Conservation (phyloP, 331 rosid species). For the Quercus phellos region DNA sequence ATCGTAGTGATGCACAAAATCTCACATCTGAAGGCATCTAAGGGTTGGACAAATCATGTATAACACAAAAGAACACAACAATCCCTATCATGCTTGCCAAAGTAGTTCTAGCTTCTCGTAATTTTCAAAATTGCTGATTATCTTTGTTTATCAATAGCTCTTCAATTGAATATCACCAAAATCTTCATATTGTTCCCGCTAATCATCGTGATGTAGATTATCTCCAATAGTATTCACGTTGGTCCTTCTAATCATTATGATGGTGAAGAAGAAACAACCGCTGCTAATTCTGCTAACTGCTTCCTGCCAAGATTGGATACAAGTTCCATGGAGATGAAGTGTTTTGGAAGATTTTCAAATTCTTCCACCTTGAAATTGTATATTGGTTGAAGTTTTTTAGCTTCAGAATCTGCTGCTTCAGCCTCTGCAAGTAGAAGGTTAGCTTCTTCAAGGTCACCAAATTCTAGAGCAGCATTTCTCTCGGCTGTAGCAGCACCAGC, state of each 20-base stretch:
- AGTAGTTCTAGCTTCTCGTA: background rate
- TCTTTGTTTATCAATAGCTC: background rate
- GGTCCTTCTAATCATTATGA: slow-evolving; percentile 19
- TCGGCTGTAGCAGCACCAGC: slow-evolving; percentile 69
- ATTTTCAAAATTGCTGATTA: background rate
- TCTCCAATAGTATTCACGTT: background rate
- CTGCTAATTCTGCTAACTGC: slow-evolving; percentile 64
- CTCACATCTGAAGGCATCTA: background rate
- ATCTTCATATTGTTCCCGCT: too few species aligned
- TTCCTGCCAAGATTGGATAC: slow-evolving; percentile 53
- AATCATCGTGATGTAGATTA: background rate
- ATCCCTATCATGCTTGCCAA: background rate
- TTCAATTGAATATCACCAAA: background rate
- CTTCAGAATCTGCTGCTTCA: slow-evolving; percentile 69
- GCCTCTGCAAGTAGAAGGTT: slow-evolving; percentile 69
- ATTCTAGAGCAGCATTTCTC: slow-evolving; percentile 55
- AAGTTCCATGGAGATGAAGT: slow-evolving; percentile 69
- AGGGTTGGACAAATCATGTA: background rate
- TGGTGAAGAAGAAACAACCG: slow-evolving; percentile 25
- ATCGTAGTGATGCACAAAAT: background rate
- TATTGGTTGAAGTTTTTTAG: slow-evolving; percentile 51
- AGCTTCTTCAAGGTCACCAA: slow-evolving; percentile 73
- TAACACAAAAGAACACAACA: background rate
- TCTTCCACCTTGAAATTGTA: slow-evolving; percentile 52
- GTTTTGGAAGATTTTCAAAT: slow-evolving; percentile 34